phyloP scores from a whole-genome alignment of 2,329 filamentous ascomycete species.

The Hymenoscyphus occultus region DNA sequence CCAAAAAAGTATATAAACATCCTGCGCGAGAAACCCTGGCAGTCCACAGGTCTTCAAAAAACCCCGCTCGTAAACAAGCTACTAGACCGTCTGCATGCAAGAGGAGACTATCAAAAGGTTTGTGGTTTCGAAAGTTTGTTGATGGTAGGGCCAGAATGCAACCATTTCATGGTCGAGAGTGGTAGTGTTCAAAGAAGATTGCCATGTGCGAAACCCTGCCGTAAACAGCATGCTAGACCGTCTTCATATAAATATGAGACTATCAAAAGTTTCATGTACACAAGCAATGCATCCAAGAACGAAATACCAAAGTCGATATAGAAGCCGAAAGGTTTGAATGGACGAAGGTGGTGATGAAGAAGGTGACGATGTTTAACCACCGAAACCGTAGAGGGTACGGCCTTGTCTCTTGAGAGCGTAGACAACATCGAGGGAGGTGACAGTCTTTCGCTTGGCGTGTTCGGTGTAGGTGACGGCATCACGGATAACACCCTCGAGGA shows the following conservation, averaged over 20 bases:
- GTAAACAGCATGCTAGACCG: conserved; percentile 40
- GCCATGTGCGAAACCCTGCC: conserved; percentile 35
- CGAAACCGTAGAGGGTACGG: conserved; percentile 66
- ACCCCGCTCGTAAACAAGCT: conserved; percentile 39
- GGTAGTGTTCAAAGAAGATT: conserved; percentile 13
- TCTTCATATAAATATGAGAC: conserved; percentile 29
- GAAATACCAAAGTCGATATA: conserved; percentile 20
- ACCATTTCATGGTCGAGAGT: conserved; percentile 22
- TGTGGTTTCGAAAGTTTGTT: conserved; percentile 16
- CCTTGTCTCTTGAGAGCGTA: conserved; percentile 66
- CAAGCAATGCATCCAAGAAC: conserved; percentile 19
- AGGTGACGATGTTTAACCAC: conserved; percentile 54
- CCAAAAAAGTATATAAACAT: conserved; percentile 18
- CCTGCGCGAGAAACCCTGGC: conserved; percentile 26
- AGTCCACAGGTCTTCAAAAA: conserved; percentile 20
- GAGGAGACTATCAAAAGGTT: conserved; percentile 38
- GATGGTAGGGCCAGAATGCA: conserved; percentile 27
- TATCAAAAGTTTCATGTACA: conserved; percentile 38
- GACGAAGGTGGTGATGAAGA: conserved; percentile 22
- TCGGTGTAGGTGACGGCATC: conserved; percentile 75
- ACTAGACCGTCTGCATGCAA: conserved; percentile 34
- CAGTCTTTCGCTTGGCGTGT: conserved; percentile 77
- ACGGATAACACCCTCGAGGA: conserved; percentile 77
- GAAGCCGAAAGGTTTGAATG: conserved; percentile 25
- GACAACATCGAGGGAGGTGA: conserved; percentile 63